A percentile compares a stretch with the other conserved stretches of the same genome.
These are phyloP conservation scores for Russula sp. DNA, from an alignment of 768 basidiomycete species.

Conservation along the genomic window DNA sequence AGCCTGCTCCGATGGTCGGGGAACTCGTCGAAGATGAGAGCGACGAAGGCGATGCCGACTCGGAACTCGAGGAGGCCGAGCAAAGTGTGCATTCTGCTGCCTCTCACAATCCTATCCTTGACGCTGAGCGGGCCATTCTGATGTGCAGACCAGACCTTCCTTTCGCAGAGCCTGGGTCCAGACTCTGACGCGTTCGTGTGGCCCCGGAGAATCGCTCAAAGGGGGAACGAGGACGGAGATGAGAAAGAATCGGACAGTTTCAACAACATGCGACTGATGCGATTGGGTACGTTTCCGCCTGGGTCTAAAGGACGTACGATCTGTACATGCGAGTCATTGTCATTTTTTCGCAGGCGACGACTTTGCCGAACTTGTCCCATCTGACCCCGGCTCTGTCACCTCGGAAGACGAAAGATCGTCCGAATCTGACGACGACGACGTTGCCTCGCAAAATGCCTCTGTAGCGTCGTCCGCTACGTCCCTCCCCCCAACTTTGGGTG, in stretches of 20 bases:
- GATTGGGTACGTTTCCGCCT: constrained; percentile 50
- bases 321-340: not conserved
- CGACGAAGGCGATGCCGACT: constrained; percentile 31
- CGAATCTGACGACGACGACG: constrained; percentile 34
- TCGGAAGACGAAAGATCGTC: constrained; percentile 42
- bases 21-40: constrained; percentile 28
- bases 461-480: constrained; percentile 47
- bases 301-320: not conserved
- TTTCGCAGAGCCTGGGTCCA: constrained; percentile 50
- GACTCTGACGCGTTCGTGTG: constrained; percentile 77
- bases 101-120: not conserved
- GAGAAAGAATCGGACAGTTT: constrained; percentile 57
- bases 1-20: constrained; percentile 24
- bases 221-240: constrained; percentile 57
- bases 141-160: constrained; percentile 43
- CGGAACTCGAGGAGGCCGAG: constrained; percentile 64
- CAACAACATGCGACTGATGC: constrained; percentile 66
- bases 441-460: constrained; percentile 33
- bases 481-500: constrained; percentile 38
- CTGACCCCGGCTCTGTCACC: constrained; percentile 53
- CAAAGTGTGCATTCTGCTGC: constrained; percentile 37
- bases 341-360: constrained; percentile 44
- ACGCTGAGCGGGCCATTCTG: not conserved
- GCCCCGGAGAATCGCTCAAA: constrained; percentile 46
- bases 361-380: constrained; percentile 54